Base-by-base conservation (phyloP, 257 asterid genomes). In the Fraxinus americana region DNA sequence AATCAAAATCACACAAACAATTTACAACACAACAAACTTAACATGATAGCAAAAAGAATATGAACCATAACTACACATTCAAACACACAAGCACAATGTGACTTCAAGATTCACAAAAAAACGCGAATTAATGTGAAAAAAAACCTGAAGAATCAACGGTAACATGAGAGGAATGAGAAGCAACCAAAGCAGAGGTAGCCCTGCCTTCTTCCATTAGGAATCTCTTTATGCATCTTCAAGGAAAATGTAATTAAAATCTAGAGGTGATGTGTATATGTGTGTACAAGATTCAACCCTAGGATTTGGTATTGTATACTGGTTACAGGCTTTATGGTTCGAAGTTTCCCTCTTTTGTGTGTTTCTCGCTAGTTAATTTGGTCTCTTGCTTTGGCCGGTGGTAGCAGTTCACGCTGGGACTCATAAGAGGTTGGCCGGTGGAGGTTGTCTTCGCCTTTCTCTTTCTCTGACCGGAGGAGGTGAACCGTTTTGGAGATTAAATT, bases 161-260 rank as follows among this genome's bases (percentile, higher is more conserved):
- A 80, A 93, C 99, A 72, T 96, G 97, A 54, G 95, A 82, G 67
- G 99, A 88, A 73, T 86, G 90, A 72, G 94, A 76, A 81, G 97
- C 94, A 72, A 96, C 98, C 99, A 98, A 96, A 70, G 96, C 96
- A 8, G 92, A 75, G 87, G 90, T 92, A 61, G 91, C 77, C 89
- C 95, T 84, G 39, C 93, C 97, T 52, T 81, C 89, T 67, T 96
- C 99, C 99, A 96, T 94, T 35, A 34, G 50, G 29, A 30, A 68
- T 19, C 78, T 59, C 21, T 11, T 35, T 36, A 50, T 19, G 66
- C 36, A 34, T 45, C 9, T 66, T 34, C 27, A 10, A 11, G 35
- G 69, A 27, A 25, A 63, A 63, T 63, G 69, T 8, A 16, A 25
- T 25, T 57, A 21, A 5, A 57, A 17, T 17, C 10, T 1, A 6